Evolutionary conservation across 1,284 basidiomycete genomes (phyloP), one percentile per base, ranked within the genome.

Genomic region (Fomes fomentarius): DNA sequence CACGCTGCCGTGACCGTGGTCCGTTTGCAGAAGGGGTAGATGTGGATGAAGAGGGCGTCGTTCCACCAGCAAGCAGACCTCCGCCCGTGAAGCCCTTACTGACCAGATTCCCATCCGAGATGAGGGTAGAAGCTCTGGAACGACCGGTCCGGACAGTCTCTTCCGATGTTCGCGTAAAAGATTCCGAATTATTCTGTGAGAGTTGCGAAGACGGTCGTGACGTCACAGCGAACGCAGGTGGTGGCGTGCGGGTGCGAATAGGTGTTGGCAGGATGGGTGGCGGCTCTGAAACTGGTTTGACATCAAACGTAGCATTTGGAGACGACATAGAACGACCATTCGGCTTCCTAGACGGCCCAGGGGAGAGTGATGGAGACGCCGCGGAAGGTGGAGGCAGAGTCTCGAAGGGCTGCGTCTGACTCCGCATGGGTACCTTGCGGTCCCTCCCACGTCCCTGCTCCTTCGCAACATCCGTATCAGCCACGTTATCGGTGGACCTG

Each of bases 221-320:
- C 2, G 83, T 87, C 28, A 89, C 87, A 51, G 81, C 82, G 63
- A 89, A 91, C 10, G 83, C 74, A 1, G 85, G 80, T 1, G 80
- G 78, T 1, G 83, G 80, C 38, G 80, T 74, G 25, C 86, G 80
- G 58, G 81, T 76, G 53, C 81, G 81, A 51, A 90, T 86, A 12
- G 80, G 80, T 22, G 84, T 87, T 1, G 87, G 87, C 14, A 81
- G 76, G 50, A 88, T 83, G 24, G 69, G 71, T 17, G 65, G 56
- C 7, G 65, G 45, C 26, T 67, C 63, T 35, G 47, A n/a, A 12
- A 40, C 28, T 14, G 37, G 14, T 44, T 50, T 54, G 51, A 56
- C 41, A 35, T 63, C 63, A 17, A 63, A 58, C 21, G 58, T 59
- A 15, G 66, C 62, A 40, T 65, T 65, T 4, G 66, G 63, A 5